These are phyloP conservation scores for Porphyrellus cyaneotinctus DNA, from an alignment of 768 basidiomycete species.

Conservation along the genomic window DNA sequence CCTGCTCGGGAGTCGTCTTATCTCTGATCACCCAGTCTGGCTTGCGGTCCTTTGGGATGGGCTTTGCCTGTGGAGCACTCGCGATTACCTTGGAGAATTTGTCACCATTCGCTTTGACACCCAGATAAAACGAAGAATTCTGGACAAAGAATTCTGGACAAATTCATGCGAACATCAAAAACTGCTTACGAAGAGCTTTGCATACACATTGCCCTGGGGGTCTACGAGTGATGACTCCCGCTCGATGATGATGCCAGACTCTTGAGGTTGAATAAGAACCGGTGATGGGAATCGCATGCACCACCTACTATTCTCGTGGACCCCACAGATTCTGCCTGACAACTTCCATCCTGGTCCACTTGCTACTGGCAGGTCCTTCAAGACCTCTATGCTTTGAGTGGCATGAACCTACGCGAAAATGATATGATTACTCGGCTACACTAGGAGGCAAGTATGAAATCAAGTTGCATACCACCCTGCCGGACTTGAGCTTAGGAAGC, in stretches of 20 bases:
- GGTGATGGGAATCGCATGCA: background rate
- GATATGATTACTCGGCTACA: background rate
- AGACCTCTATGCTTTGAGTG: slow-evolving; percentile 72
- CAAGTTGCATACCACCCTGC: slow-evolving; percentile 52
- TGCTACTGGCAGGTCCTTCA: slow-evolving; percentile 71
- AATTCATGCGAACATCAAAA: background rate
- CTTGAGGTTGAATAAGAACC: slow-evolving; percentile 33
- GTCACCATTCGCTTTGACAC: slow-evolving; percentile 57
- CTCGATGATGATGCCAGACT: slow-evolving; percentile 71
- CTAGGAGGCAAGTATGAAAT: background rate
- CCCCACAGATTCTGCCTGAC: slow-evolving; percentile 58
- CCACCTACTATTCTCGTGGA: slow-evolving; percentile 77
- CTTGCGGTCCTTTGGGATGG: slow-evolving; percentile 54
- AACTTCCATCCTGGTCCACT: slow-evolving; percentile 80
- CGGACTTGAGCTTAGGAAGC: slow-evolving; percentile 66
- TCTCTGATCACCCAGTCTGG: slow-evolving; percentile 62
- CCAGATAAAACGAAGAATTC: slow-evolving; percentile 67
- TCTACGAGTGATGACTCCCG: slow-evolving; percentile 61
- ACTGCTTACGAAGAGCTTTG: slow-evolving; percentile 54
- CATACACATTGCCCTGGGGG: slow-evolving; percentile 53
- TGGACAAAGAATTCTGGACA: slow-evolving; percentile 18
- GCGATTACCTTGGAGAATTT: slow-evolving; percentile 63
- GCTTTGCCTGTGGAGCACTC: slow-evolving; percentile 55
- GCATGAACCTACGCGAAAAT: slow-evolving; percentile 59
- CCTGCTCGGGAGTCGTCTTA: slow-evolving; percentile 62